Base-by-base conservation (phyloP, 371 early-diverging fungal species). In the Mucor circinelloides region DNA sequence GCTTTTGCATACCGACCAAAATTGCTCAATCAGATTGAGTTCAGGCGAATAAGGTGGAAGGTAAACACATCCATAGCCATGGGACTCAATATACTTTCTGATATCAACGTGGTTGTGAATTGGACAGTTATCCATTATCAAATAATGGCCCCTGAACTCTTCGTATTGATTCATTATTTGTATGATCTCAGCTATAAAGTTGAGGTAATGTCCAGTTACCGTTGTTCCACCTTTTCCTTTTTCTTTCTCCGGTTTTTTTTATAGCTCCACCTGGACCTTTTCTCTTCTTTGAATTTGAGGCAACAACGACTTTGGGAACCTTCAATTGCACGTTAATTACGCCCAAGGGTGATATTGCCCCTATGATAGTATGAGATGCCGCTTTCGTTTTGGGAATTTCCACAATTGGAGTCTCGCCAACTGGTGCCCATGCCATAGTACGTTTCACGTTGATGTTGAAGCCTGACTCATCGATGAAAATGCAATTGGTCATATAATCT, bases 1-100 rank as follows among this genome's bases (percentile, higher is more conserved):
- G n/a, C n/a, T n/a, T n/a, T n/a, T n/a, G n/a, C n/a, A n/a, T n/a
- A n/a, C n/a, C n/a, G n/a, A n/a, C n/a, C n/a, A n/a, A n/a, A n/a
- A n/a, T n/a, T n/a, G n/a, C 46, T 73, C 73, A 40, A 73, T 69
- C 25, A 61, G 73, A 56, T 64, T 69, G 1, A 73, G 54, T 56
- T 66, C 63, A 40, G 64, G 67, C 5, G 67, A 69, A 40, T 72
- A 67, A 17, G 67, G 62, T 27, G 63, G 66, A 48, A 72, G 42
- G 48, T 65, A 59, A 27, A 66, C 38, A n/a, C 54, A 66, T 3
- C 67, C 40, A 6, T 52, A 34, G 27, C 67, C 54, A 6, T 52
- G 55, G 40, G 25, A 7, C 27, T 58, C 40, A 23, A 67, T 30
- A 19, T 52, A 57, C 25, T 40, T 64, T 42, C 44, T 31, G 8